phyloP scores from a whole-genome alignment of 208 protist species.

The Leishmania tarentolae region DNA sequence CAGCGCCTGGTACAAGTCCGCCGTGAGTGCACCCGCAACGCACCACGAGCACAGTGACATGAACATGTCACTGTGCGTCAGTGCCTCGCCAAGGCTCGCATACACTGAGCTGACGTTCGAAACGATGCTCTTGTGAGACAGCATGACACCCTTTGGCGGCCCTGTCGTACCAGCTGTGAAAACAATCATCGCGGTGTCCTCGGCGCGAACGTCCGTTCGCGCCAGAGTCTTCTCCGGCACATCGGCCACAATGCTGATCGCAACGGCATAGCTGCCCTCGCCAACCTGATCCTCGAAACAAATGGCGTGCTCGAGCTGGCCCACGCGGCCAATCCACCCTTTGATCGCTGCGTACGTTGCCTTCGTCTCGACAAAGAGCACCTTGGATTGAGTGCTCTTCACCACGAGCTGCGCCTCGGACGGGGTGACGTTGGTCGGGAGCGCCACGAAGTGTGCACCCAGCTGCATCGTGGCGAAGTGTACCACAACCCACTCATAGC shows the following conservation, averaged over 20 bases:
- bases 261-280: constrained; percentile 87
- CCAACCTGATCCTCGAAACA: constrained; percentile 90
- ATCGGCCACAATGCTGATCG: constrained; percentile 77
- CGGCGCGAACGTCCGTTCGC: constrained; percentile 69
- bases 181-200: constrained; percentile 93
- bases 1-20: constrained; percentile 87
- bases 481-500: constrained; percentile 92
- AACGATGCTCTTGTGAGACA: constrained; percentile 93
- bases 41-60: constrained; percentile 93
- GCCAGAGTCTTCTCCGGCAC: constrained; percentile 70
- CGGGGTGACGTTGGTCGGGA: constrained; percentile 91
- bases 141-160: constrained; percentile 94
- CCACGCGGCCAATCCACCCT: constrained; percentile 82
- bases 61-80: constrained; percentile 88
- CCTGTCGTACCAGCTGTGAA: constrained; percentile 93
- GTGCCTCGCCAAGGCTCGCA: constrained; percentile 74
- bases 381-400: constrained; percentile 83
- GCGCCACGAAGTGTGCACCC: constrained; percentile 85
- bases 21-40: constrained; percentile 78
- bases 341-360: constrained; percentile 77
- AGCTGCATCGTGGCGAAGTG: constrained; percentile 90
- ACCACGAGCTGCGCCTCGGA: constrained; percentile 84
- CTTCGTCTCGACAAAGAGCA: constrained; percentile 87
- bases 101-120: constrained; percentile 90
- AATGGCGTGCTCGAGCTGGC: constrained; percentile 79